These are phyloP conservation scores for Geranomyces michiganensis DNA, from an alignment of 192 early-diverging fungal species.

Conservation along the genomic window DNA sequence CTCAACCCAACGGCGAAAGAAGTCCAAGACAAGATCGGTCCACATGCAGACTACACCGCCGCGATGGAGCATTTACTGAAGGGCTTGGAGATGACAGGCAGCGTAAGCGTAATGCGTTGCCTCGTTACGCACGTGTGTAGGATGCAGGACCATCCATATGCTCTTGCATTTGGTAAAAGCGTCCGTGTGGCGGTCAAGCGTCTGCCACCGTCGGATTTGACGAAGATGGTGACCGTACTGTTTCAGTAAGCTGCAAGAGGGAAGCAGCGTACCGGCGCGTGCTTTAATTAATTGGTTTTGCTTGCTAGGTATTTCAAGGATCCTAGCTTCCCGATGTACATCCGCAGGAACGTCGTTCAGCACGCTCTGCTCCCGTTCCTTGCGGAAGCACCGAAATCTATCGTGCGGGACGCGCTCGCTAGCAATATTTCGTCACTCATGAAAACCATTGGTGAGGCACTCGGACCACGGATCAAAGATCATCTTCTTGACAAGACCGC, in stretches of 20 bases:
- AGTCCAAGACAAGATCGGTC: slow-evolving; percentile 13
- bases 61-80: slow-evolving; percentile 58
- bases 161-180: slow-evolving; percentile 14
- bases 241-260: no score
- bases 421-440: slow-evolving; percentile 58
- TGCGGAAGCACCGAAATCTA: slow-evolving; percentile 39
- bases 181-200: neutral
- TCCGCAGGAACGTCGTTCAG: slow-evolving; percentile 53
- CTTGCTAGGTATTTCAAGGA: slow-evolving; percentile 4
- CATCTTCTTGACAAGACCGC: slow-evolving; percentile 46
- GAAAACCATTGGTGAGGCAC: slow-evolving; percentile 41
- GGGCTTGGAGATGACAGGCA: slow-evolving; percentile 44
- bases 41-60: slow-evolving; percentile 54
- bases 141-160: slow-evolving; percentile 52
- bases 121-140: slow-evolving; percentile 59
- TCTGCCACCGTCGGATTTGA: neutral
- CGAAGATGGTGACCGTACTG: neutral
- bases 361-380: slow-evolving; percentile 57
- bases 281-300: no score
- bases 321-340: slow-evolving; percentile 22
- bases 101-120: slow-evolving; percentile 49
- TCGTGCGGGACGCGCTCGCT: slow-evolving; percentile 55
- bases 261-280: no score
- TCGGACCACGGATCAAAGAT: slow-evolving; percentile 8
- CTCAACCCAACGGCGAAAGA: slow-evolving; percentile 23